Evolutionary conservation across 2,329 filamentous ascomycete genomes (phyloP).

Genomic region (Emergomyces pasteurianus): DNA sequence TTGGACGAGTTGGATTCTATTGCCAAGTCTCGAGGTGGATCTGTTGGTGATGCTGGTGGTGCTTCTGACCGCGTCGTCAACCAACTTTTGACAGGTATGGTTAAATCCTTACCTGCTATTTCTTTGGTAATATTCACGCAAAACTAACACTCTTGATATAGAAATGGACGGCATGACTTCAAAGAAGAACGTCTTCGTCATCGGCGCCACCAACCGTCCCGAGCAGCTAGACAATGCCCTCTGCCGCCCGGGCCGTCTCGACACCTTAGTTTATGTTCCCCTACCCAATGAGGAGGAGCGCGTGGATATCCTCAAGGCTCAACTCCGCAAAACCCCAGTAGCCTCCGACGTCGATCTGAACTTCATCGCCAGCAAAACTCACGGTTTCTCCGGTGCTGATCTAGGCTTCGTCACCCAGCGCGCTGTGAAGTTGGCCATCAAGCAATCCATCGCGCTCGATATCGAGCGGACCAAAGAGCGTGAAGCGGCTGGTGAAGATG

Average conservation of each 20-base stretch:
- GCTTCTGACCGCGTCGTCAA: conserved; percentile 99
- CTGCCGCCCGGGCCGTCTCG: conserved; percentile 95
- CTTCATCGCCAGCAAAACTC: conserved; percentile 92
- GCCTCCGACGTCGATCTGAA: conserved; percentile 73
- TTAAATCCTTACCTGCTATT: background rate
- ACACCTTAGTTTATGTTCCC: conserved; percentile 96
- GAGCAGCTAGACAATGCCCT: conserved; percentile 97
- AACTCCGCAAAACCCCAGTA: conserved; percentile 96
- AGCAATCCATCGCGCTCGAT: conserved; percentile 80
- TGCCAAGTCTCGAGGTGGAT: conserved; percentile 97
- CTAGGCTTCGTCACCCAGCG: conserved; percentile 97
- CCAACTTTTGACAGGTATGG: conserved; percentile 89
- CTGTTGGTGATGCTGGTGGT: conserved; percentile 88
- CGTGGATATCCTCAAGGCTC: conserved; percentile 80
- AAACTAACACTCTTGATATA: conserved; percentile 35
- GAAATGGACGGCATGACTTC: conserved; percentile 99
- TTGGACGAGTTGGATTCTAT: conserved; percentile 97
- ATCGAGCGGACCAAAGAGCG: conserved; percentile 85
- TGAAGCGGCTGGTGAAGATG: conserved; percentile 64
- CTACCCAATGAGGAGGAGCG: conserved; percentile 86
- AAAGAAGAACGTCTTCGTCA: conserved; percentile 99
- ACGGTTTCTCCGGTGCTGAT: conserved; percentile 99
- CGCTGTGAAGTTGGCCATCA: conserved; percentile 98
- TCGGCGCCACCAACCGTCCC: conserved; percentile 95
- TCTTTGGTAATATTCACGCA: conserved; percentile 6